phyloP scores from a whole-genome alignment of 306 rosid species.

The Trifolium dubium region DNA sequence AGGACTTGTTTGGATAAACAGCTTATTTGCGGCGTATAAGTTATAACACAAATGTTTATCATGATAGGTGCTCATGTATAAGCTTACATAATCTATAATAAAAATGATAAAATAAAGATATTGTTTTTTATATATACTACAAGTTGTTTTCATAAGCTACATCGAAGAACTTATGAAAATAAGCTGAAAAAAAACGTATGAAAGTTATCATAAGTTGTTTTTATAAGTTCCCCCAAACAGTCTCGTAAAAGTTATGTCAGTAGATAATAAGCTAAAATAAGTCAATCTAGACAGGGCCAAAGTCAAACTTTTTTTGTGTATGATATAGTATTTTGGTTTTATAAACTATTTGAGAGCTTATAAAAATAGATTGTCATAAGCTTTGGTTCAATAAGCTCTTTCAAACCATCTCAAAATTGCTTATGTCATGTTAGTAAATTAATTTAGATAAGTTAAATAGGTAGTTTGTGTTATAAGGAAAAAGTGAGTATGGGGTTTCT shows the following conservation, averaged over 20 bases:
- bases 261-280: background rate
- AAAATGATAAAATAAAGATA: too few relatives aligned
- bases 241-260: background rate
- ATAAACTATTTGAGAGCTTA: background rate
- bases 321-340: too few relatives aligned
- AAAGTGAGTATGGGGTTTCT: background rate
- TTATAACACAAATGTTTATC: too few relatives aligned
- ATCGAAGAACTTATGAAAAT: background rate
- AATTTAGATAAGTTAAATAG: background rate
- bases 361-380: background rate
- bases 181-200: background rate
- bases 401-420: background rate
- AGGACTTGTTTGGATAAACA: too few relatives aligned
- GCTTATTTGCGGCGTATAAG: too few relatives aligned
- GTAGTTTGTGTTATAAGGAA: background rate
- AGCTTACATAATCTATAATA: too few relatives aligned
- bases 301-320: too few relatives aligned
- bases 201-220: background rate
- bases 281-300: background rate
- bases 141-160: background rate
- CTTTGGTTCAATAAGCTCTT: background rate
- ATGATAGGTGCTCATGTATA: too few relatives aligned
- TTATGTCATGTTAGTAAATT: background rate
- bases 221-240: background rate
- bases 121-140: background rate